Base-by-base conservation (phyloP, 345 rosid species). In the Hevea brasiliensis region DNA sequence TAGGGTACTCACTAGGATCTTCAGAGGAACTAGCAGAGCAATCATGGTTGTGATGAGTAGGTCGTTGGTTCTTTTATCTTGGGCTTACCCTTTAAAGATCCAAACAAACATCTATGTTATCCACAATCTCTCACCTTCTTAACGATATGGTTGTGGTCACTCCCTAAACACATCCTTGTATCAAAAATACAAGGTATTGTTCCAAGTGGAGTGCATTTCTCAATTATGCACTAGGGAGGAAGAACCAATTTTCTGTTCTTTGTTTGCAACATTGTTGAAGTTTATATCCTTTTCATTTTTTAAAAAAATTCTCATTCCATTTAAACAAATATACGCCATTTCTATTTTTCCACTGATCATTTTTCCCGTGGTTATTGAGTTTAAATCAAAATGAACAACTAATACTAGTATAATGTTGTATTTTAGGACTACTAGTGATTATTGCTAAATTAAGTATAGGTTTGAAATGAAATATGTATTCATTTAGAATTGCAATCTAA, bases 201-300 rank as follows among this genome's bases (percentile, higher is more conserved):
- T n/a, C 90, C 98, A 6, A 94, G 89, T 76, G 96, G 97, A 71
- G 82, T 79, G 70, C 50, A 88, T 83, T 87, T 92, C 54, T 94
- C 97, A 26, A 27, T 90, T 70, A 89, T 90, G 88, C 98, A 92
- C 66, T 92, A 94, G 94, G 79, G 81, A 71, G 96, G 97, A 82
- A 87, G 93, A 84, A 82, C 87, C 12, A 92, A 92, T 64, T 88
- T 89, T 79, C 67, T 92, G 10, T 64, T 89, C 44, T 77, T 89
- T 62, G 89, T 82, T 73, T 79, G 83, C 23, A 84, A 65, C 65
- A 75, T 89, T 42, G 69, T 40, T 7, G 91, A 94, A 96, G 96
- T 90, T 73, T 65, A 4, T 64, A 10, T 27, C 56, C 12, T 24
- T 7, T 70, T 26, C 67, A 11, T 47, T 37, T 35, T 15, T 65